Evolutionary conservation across 768 basidiomycete genomes (phyloP), one percentile per base, ranked within the genome.

Genomic region (Pholiota microspora): DNA sequence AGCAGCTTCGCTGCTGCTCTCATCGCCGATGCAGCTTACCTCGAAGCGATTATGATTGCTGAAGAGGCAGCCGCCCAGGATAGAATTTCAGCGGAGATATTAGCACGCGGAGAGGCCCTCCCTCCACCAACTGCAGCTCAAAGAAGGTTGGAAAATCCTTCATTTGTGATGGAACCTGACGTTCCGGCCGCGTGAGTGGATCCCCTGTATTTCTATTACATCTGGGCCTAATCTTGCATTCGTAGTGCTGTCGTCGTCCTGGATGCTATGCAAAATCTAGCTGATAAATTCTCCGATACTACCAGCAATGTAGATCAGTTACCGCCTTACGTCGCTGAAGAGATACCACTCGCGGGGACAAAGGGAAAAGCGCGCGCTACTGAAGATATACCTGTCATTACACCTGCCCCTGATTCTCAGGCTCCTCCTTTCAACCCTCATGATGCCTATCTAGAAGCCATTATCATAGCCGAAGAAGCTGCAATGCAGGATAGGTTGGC

Each of bases 41-140:
- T 83, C 0, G 44, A 64, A 10, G 69, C 69, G 0, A 46, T 71
- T 7, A 53, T 48, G 1, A 56, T 68, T 1, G 59, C 71, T 15
- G 75, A 83, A 50, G 64, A 62, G 27, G 73, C 68, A 5, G 74
- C 75, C 4, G 56, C 53, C 0, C 75, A 79, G 28, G 79, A 83
- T 59, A 73, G 71, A 27, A 59, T 51, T 3, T 74, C 73, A 21
- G 78, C 80, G 3, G 40, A 73, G 34, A 71, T 77, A 6, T 60
- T 77, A 3, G 45, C 67, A 34, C 57, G 64, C 4, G 77, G 73
- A 1, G 55, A 62, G 28, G 51, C 40, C 2, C 58, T 75, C 13
- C 75, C 75, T 0, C 53, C 49, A 21, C 63, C 55, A 12, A 64
- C 66, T 16, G 55, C 54, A 4, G 40, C 49, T 12, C 68, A 69